Conservation (phyloP, 768 basidiomycete species). For the Leccinum aurantiacum region DNA sequence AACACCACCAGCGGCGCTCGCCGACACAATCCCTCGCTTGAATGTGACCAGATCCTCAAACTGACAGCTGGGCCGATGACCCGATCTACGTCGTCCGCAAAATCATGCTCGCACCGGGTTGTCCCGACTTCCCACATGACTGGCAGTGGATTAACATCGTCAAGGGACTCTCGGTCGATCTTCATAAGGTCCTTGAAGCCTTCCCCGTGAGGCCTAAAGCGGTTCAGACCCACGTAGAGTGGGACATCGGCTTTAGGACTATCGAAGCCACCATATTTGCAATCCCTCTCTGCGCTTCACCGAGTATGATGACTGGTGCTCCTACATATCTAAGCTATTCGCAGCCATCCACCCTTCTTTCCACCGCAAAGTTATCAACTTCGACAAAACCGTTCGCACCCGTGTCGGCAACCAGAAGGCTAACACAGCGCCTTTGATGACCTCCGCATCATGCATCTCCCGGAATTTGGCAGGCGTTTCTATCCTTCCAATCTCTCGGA, state of each 20-base stretch:
- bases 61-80: background rate
- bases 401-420: background rate
- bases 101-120: background rate
- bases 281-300: background rate
- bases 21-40: background rate
- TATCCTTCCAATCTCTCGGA: no score
- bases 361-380: background rate
- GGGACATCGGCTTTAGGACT: background rate
- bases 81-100: background rate
- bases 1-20: background rate
- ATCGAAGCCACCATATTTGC: background rate
- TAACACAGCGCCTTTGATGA: no score
- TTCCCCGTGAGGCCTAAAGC: background rate
- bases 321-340: background rate
- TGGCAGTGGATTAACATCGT: background rate
- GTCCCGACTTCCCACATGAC: background rate
- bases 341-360: background rate
- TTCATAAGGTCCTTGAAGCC: background rate
- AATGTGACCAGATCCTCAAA: background rate
- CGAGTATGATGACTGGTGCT: background rate
- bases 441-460: no score
- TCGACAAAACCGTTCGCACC: background rate
- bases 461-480: no score
- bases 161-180: background rate
- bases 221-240: background rate